phyloP scores from a whole-genome alignment of 176 grass and related monocot genomes.

The maize (Zea mays) region DNA sequence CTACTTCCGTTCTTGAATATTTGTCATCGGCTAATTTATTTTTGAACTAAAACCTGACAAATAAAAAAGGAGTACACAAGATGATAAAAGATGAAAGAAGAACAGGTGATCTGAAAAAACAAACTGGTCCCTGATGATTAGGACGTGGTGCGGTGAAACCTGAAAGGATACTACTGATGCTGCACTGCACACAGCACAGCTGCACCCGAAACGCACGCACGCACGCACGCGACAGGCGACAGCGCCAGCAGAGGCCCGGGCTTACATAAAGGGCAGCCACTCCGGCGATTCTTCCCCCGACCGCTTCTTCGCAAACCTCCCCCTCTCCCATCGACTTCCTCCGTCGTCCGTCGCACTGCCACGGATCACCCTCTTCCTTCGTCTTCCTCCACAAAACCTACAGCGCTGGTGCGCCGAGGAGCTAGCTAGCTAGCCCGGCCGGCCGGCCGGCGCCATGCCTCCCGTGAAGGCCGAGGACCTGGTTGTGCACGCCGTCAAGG shows the following conservation, averaged over 20 bases:
- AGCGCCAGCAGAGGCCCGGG: not conserved
- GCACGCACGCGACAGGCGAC: not conserved
- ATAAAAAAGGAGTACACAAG: no score
- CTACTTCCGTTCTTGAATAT: no score
- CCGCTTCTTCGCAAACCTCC: not conserved
- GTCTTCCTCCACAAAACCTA: not conserved
- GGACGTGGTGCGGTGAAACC: not conserved
- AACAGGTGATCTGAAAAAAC: not conserved
- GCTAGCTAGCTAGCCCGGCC: not conserved
- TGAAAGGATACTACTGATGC: conserved; percentile 5
- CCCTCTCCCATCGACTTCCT: not conserved
- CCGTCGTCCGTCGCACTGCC: not conserved
- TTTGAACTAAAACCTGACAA: no score
- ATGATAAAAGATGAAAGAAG: not conserved
- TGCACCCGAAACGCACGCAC: conserved; percentile 20
- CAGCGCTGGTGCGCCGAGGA: not conserved
- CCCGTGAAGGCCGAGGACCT: conserved; percentile 62
- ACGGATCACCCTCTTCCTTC: not conserved
- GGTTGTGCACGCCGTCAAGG: conserved; percentile 48
- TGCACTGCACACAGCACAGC: not conserved
- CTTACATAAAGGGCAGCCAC: conserved; percentile 40
- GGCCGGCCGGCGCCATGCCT: conserved; percentile 34
- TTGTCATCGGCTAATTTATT: no score
- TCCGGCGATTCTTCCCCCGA: conserved; percentile 20
- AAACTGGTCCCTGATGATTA: conserved; percentile 12